Evolutionary conservation across 495 filamentous ascomycete genomes (phyloP).

Genomic region (Pyrenula aspistea): DNA sequence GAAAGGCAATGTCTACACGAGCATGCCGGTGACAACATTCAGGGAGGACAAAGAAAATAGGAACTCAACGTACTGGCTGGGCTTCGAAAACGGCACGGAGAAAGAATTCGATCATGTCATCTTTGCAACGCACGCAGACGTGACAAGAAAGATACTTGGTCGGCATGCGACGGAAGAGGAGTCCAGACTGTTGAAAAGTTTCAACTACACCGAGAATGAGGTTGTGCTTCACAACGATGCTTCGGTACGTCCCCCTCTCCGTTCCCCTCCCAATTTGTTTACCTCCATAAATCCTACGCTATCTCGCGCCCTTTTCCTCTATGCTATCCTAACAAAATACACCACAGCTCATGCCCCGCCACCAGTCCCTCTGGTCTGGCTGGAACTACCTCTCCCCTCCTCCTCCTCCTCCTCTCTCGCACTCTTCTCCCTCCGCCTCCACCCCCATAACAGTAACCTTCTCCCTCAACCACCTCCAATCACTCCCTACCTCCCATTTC

Average conservation of each 20-base stretch:
- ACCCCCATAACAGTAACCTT: conserved; percentile 47
- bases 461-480: conserved; percentile 71
- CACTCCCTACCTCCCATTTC: conserved; percentile 44
- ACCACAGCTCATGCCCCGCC: conserved; percentile 50
- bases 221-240: conserved; percentile 64
- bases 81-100: conserved; percentile 35
- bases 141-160: conserved; percentile 53
- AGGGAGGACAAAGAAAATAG: conserved; percentile 25
- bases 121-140: conserved; percentile 63
- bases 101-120: conserved; percentile 64
- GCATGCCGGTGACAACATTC: conserved; percentile 25
- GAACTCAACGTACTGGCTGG: conserved; percentile 28
- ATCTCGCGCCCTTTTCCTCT: neutral
- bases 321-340: conserved; percentile 22
- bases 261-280: neutral
- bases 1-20: conserved; percentile 44
- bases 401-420: conserved; percentile 28
- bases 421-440: conserved; percentile 21
- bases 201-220: conserved; percentile 53
- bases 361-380: conserved; percentile 28
- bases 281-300: neutral
- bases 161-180: conserved; percentile 47
- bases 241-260: conserved; percentile 17
- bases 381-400: conserved; percentile 29
- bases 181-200: conserved; percentile 45